Base-by-base conservation (phyloP, 148 eudicot species). In the Bassia scoparia region DNA sequence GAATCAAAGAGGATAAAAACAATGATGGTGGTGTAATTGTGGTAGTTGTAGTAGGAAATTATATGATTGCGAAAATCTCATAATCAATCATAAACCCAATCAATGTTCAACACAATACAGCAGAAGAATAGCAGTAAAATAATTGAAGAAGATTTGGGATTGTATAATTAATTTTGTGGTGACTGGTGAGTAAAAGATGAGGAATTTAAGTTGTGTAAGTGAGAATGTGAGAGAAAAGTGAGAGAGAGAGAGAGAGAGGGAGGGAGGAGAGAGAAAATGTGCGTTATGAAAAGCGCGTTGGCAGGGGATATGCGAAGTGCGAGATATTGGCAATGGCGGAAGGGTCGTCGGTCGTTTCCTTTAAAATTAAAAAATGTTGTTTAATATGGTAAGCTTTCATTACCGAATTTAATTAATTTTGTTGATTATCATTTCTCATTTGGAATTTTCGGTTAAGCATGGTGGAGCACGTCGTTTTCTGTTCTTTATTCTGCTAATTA, bases 331-430 rank as follows among this genome's bases (percentile, higher is more conserved):
- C 31, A 50, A 61, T 73, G 76, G 60, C 33, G 68, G 59, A 48
- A 33, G 46, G 44, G 44, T 43, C 65, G 74, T 71, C 74, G 74
- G 74, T 59, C 50, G 61, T 59, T 66, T 66, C 34, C 46, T 38
- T 53, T 54, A 7, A 41, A 41, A n/a, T n/a, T n/a, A n/a, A n/a
- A n/a, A n/a, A n/a, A n/a, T n/a, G n/a, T n/a, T n/a, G n/a, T n/a
- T n/a, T n/a, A n/a, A n/a, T n/a, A n/a, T n/a, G n/a, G n/a, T n/a
- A n/a, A n/a, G n/a, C n/a, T n/a, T 41, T 6, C 46, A 1, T 41
- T 41, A 41, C 46, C 46, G 8, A 41, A 41, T 41, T n/a, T 41
- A 41, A 41, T 41, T 7, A 41, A 8, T n/a, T n/a, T n/a, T n/a
- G n/a, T n/a, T n/a, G n/a, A n/a, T n/a, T n/a, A n/a, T n/a, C n/a